Evolutionary conservation across 768 basidiomycete species (phyloP), one percentile per base, ranked within the genome.

Genomic region (Amanita molliuscula): DNA sequence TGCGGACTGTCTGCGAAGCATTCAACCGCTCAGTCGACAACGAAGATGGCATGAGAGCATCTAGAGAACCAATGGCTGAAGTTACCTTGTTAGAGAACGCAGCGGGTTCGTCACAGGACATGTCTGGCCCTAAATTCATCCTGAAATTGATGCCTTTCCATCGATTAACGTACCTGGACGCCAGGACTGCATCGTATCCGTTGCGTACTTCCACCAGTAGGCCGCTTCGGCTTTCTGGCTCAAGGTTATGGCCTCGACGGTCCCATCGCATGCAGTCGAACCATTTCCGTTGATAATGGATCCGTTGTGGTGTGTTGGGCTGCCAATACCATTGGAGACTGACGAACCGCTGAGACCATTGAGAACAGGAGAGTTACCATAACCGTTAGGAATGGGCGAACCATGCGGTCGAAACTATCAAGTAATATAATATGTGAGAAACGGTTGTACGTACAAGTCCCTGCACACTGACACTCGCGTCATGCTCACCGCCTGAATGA

Each of bases 181-280:
- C 48, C 48, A 48, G 2, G 28, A 42, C 20, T 41, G 36, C 25
- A 41, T n/a, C 3, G 29, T 48, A 29, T 48, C 48, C 4, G 48
- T 48, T 31, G 38, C 48, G 16, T 28, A 48, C 28, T 36, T 48
- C 48, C 48, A 48, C 48, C 36, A 40, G 16, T 38, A 48, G 18
- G 48, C 48, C 16, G 48, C 36, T 48, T 48, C 38, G 4, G 37
- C 48, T 13, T 48, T 48, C 31, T 51, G 50, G n/a, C 35, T 33
- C 15, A 51, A 29, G 36, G 23, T 35, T 9, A 29, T 44, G 11
- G 41, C 21, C 3, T 51, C 44, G 7, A 10, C 15, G 13, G 13
- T 25, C 13, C 33, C 48, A n/a, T 42, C 41, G 13, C 29, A 38
- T 16, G 8, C 31, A 11, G 48, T 16, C n/a, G 41, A 34, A n/a